Base-by-base conservation (phyloP, 75 land plant genomes). In the Pseudotsuga menziesii region DNA sequence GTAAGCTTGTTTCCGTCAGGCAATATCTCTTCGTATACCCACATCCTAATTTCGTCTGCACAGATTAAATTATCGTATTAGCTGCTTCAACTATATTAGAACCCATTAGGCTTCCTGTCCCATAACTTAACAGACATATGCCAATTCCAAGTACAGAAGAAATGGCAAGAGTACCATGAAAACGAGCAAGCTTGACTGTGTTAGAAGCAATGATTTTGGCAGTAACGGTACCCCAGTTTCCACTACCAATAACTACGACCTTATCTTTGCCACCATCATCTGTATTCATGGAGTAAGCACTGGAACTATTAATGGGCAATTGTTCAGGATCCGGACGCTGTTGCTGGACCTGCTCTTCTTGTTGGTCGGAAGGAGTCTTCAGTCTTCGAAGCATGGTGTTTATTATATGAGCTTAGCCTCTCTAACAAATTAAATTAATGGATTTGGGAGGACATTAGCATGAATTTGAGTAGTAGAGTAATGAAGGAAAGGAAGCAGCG, bases 161-260 rank as follows among this genome's bases (percentile, higher is more conserved):
- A 23, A 27, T 27, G 29, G 7, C 13, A 20, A 19, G 13, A 25
- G 5, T 61, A 95, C 98, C 98, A 57, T 95, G 90, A 61, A 93
- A 95, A 57, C 79, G 32, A 39, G 57, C 29, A 44, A 78, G 83
- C 58, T 54, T 78, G 75, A 78, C 78, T 26, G 98, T 81, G 79
- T 95, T 95, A 73, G 90, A 84, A 15, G 96, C 98, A 79, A 93
- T 88, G 80, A 95, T 87, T 81, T 89, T 93, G 58, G 97, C 91
- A 13, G 96, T 94, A 7, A 95, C 96, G 73, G 92, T 89, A 12
- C 98, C 98, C 98, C 98, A 95, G 67, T 95, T 95, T 8, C 96
- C 96, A 58, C 98, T 95, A 55, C 98, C 98, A 14, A 95, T 84
- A 3, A 95, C 89, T 2, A 94, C 84, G 39, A 95, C 88, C 62